Percentiles rank a stretch among this genome's conserved stretches.
These are phyloP conservation scores for Triticum dicoccoides DNA, from an alignment of 176 grass and related monocot genomes.

Conservation along the genomic window DNA sequence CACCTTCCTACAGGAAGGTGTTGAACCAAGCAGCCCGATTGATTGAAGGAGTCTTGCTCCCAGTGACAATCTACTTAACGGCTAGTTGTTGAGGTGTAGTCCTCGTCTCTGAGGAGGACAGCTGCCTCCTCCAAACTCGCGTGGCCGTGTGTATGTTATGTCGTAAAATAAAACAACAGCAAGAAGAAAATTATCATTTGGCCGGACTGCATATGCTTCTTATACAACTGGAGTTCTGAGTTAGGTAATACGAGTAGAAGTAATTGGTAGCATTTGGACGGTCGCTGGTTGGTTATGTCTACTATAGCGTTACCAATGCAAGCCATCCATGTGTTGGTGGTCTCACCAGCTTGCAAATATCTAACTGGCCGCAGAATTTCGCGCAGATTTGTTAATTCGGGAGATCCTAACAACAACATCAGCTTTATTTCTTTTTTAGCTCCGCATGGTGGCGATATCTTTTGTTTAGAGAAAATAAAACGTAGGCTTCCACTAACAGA, in stretches of 20 bases:
- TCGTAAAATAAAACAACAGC: not conserved
- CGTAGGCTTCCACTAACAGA: not conserved
- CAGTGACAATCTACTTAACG: not conserved
- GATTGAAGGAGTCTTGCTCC: not conserved
- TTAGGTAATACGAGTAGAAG: not conserved
- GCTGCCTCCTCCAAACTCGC: not conserved
- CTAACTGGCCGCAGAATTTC: not conserved
- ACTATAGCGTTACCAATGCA: not conserved
- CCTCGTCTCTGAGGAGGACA: not conserved
- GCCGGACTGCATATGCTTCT: not conserved
- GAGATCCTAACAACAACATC: not conserved
- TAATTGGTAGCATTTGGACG: not conserved
- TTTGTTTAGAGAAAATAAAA: not conserved
- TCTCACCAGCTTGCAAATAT: not conserved
- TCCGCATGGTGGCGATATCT: not conserved
- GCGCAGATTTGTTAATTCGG: not conserved
- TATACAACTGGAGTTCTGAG: not conserved
- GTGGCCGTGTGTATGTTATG: not conserved
- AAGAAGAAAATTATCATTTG: not conserved
- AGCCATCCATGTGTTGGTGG: not conserved
- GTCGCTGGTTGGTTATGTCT: not conserved
- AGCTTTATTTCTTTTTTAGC: not conserved
- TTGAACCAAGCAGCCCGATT: not conserved
- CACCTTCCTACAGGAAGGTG: not conserved
- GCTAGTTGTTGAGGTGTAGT: conserved; percentile 35